phyloP scores from a whole-genome alignment of 345 rosid species.

The Trapa bicornis region DNA sequence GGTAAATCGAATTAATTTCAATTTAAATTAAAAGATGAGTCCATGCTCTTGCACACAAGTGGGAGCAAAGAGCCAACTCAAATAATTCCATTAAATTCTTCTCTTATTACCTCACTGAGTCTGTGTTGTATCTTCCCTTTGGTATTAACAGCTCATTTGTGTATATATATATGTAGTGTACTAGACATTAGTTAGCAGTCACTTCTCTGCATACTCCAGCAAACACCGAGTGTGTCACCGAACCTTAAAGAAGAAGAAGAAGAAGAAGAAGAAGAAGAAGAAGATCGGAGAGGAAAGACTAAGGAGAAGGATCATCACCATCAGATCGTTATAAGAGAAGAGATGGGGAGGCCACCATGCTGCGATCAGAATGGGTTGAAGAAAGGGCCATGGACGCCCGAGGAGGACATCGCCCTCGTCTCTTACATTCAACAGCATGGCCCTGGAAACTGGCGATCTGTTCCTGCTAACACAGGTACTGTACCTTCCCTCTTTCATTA shows the following conservation, averaged over 20 bases:
- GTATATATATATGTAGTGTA: not conserved
- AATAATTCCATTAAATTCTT: no score
- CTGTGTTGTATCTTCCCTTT: no score
- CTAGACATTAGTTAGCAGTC: not conserved
- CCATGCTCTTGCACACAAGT: no score
- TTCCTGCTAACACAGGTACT: slow-evolving; percentile 31
- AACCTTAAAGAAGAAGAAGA: not conserved
- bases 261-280: not conserved
- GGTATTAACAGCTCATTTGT: not conserved
- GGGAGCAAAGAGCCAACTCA: no score
- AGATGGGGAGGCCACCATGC: slow-evolving; percentile 44
- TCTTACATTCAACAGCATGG: slow-evolving; percentile 38
- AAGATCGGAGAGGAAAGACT: not conserved
- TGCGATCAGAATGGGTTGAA: slow-evolving; percentile 35
- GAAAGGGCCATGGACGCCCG: slow-evolving; percentile 17
- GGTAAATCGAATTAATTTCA: no score
- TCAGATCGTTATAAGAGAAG: no score
- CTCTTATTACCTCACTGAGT: no score
- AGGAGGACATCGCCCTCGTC: slow-evolving; percentile 35
- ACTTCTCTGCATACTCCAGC: not conserved
- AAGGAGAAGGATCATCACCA: no score
- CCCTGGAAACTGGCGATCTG: slow-evolving; percentile 36
- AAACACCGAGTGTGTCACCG: not conserved
- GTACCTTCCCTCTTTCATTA: not conserved
- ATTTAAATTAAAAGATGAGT: no score